phyloP scores from a whole-genome alignment of 2,329 filamentous ascomycete species.

The Pseudogymnoascus sp. region DNA sequence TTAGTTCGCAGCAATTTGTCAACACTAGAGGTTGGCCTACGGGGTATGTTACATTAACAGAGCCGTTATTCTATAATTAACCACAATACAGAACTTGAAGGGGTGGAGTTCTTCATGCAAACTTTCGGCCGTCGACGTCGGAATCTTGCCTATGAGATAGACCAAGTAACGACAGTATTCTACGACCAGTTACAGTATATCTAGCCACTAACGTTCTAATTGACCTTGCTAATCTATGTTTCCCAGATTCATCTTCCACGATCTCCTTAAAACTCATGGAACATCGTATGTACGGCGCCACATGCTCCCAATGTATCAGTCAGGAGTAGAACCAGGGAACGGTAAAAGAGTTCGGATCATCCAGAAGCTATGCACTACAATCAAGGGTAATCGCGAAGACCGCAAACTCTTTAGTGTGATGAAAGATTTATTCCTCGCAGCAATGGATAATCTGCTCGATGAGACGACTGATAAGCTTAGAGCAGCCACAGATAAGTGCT shows the following conservation, averaged over 20 bases:
- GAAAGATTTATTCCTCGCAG: constrained; percentile 6
- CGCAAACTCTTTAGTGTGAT: constrained; percentile 13
- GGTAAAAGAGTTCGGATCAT: constrained; percentile 5
- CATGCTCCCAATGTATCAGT: constrained; percentile 14
- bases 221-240: background rate
- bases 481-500: constrained; percentile 10
- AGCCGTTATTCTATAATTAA: background rate
- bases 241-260: constrained; percentile 12
- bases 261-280: constrained; percentile 13
- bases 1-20: background rate
- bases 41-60: background rate
- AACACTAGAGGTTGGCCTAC: background rate
- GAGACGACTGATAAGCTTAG: constrained; percentile 9
- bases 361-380: constrained; percentile 2
- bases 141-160: constrained; percentile 13
- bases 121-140: constrained; percentile 12
- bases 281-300: constrained; percentile 12
- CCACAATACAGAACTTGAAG: constrained; percentile 8
- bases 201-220: background rate
- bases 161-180: constrained; percentile 9
- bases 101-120: constrained; percentile 10
- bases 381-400: constrained; percentile 9
- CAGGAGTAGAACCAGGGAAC: background rate
- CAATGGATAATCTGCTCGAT: background rate
- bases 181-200: constrained; percentile 13